Conservation (phyloP, 257 asterid species). For the Przewalskia tangutica region DNA sequence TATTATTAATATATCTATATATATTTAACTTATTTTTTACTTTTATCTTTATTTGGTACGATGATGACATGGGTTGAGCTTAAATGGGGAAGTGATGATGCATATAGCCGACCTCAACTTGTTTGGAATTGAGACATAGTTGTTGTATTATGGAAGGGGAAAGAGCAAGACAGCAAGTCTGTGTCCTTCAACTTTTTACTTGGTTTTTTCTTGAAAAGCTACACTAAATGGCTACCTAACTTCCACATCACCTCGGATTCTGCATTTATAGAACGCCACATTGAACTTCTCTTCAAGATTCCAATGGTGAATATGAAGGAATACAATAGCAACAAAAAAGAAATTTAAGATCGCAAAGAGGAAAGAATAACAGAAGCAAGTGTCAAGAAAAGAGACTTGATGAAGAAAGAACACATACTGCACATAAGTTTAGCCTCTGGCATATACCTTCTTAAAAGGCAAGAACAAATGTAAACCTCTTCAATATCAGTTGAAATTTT, state of each 20-base stretch:
- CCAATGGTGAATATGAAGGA: background rate
- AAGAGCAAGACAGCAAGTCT: background rate
- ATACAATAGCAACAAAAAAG: background rate
- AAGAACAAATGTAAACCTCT: conserved; percentile 63
- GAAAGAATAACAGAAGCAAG: background rate
- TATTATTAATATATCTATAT: background rate
- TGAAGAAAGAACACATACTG: background rate
- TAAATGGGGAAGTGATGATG: background rate
- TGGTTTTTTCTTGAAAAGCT: background rate
- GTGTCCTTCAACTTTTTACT: background rate
- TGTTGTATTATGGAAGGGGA: background rate
- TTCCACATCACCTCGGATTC: background rate
- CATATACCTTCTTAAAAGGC: conserved; percentile 62
- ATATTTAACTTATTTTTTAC: background rate
- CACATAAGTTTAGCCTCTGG: background rate
- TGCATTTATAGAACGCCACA: background rate
- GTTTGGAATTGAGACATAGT: background rate
- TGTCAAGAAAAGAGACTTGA: background rate
- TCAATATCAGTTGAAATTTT: conserved; percentile 70
- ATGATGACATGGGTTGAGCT: background rate
- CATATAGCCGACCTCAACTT: background rate
- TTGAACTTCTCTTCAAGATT: background rate
- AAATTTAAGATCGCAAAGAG: background rate
- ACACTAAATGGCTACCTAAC: background rate
- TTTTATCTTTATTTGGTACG: background rate